These are phyloP conservation scores for Hortiboletus flavorubellus DNA, from an alignment of 768 basidiomycete genomes.

Conservation along the genomic window DNA sequence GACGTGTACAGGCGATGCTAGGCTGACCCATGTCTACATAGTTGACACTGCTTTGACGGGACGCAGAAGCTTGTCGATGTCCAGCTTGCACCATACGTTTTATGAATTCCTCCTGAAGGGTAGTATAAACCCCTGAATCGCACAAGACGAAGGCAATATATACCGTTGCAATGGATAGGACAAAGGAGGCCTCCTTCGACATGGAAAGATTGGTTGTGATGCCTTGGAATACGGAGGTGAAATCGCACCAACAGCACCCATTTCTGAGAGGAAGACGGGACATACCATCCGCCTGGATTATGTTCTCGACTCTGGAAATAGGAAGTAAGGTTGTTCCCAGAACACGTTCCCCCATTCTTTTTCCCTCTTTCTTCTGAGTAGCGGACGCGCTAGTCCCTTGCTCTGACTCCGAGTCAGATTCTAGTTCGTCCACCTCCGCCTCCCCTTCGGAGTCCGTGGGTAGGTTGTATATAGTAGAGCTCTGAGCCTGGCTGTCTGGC, in stretches of 20 bases:
- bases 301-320: slow-evolving; percentile 63
- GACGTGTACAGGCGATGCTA: neutral
- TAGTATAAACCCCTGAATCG: slow-evolving; percentile 12
- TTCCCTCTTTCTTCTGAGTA: slow-evolving; percentile 27
- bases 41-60: slow-evolving; percentile 55
- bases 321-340: slow-evolving; percentile 71
- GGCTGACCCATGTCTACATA: slow-evolving; percentile 75
- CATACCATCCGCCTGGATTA: slow-evolving; percentile 75
- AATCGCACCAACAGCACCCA: slow-evolving; percentile 14
- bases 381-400: slow-evolving; percentile 24
- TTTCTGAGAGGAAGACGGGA: slow-evolving; percentile 13
- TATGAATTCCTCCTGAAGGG: slow-evolving; percentile 76
- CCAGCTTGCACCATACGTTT: slow-evolving; percentile 71
- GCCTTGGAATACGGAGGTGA: slow-evolving; percentile 35
- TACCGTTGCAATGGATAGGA: slow-evolving; percentile 76
- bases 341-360: slow-evolving; percentile 40
- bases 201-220: slow-evolving; percentile 60
- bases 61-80: slow-evolving; percentile 58
- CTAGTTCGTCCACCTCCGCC: slow-evolving; percentile 33
- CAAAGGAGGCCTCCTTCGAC: slow-evolving; percentile 72
- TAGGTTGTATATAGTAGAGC: slow-evolving; percentile 30
- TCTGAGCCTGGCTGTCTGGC: slow-evolving; percentile 20
- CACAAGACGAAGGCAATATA: slow-evolving; percentile 14
- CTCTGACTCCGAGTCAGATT: slow-evolving; percentile 33
- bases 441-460: slow-evolving; percentile 35